A percentile compares a stretch with the other conserved stretches of the same genome.
These are phyloP conservation scores for Tolypocladium tundrense DNA, from an alignment of 2,329 filamentous ascomycete species.

Conservation along the genomic window DNA sequence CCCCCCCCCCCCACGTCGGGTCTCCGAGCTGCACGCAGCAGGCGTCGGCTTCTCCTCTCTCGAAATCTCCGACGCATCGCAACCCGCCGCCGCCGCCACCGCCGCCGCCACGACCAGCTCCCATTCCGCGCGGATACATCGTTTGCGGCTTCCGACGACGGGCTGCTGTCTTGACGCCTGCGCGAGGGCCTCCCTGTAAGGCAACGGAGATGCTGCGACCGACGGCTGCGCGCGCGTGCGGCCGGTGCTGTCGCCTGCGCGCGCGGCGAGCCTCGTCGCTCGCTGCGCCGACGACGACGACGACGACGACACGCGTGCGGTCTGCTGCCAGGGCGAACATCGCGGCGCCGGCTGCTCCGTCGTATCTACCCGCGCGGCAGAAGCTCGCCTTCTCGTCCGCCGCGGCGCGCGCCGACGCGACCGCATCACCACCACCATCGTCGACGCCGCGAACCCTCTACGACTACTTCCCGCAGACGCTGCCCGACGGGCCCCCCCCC, in stretches of 20 bases:
- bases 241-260: background rate
- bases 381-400: conserved; percentile 1
- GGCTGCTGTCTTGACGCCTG: background rate
- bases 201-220: background rate
- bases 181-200: too few relatives aligned
- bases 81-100: background rate
- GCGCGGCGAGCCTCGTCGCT: background rate
- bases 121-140: background rate
- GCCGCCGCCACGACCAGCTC: too few relatives aligned
- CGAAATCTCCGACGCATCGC: background rate
- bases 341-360: background rate
- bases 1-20: background rate
- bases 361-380: background rate
- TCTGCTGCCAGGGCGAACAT: background rate
- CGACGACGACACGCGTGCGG: background rate
- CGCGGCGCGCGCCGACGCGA: conserved; percentile 3
- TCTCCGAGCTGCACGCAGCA: background rate
- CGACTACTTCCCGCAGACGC: conserved; percentile 73
- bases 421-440: background rate
- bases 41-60: background rate
- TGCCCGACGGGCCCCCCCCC: conserved; percentile 71
- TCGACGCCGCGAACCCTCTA: conserved; percentile 52
- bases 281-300: background rate
- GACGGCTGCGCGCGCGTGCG: background rate
- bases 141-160: background rate